Evolutionary conservation across 768 basidiomycete species (phyloP), one percentile per base, ranked within the genome.

Genomic region (Podaxis pistillaris): DNA sequence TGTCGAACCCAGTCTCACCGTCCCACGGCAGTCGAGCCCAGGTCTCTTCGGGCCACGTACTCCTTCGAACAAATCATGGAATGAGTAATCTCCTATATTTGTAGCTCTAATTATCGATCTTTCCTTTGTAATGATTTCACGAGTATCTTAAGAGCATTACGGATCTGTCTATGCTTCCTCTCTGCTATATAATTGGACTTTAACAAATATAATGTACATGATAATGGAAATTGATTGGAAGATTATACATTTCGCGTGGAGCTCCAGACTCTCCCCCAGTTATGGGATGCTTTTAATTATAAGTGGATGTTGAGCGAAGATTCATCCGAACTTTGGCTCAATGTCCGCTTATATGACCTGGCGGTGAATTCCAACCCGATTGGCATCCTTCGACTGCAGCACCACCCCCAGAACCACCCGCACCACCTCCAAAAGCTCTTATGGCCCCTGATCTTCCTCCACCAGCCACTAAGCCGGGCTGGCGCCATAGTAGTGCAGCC

Each of bases 281-380:
- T 6, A 1, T 7, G 0, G 6, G 28, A 28, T 28, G 6, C 28
- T 28, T 28, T 28, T 28, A 28, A 28, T 28, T 28, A 28, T 28
- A 28, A 28, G 28, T 6, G 28, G 28, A 28, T 28, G 28, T 28
- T 28, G 28, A 28, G 28, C 7, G 28, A 28, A 28, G 28, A 26
- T 26, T 26, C 26, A 26, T 26, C 26, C 26, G 26, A 28, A 28
- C 28, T 28, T 28, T 7, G 28, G 7, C 28, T 28, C 17, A 44
- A 44, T 44, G 41, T 44, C 41, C 5, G 5, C 41, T n/a, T 44
- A 6, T 44, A 15, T 44, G 87, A 4, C 86, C 91, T n/a, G 91
- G 91, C 60, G 93, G 93, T 56, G 88, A 92, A 71, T 94, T 90
- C 69, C 89, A 93, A 68, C 83, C 88, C 7, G 86, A 90, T n/a